Evolutionary conservation across 2,329 filamentous ascomycete genomes (phyloP), one percentile per base, ranked within the genome.

Genomic region (Cercospora sesami): DNA sequence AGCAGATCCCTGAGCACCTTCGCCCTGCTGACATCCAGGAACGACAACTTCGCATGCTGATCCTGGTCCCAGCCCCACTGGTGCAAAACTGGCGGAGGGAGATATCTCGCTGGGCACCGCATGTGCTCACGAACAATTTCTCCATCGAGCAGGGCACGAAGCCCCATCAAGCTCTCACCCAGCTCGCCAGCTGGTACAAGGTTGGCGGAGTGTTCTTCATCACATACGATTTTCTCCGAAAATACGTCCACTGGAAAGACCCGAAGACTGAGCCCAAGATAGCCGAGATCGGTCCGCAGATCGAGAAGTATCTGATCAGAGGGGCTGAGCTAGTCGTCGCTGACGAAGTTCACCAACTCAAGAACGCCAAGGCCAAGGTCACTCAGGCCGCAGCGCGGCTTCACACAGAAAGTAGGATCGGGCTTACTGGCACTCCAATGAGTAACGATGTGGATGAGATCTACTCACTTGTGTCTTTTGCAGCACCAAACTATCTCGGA

Each of bases 11-110:
- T 0, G 69, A 83, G 12, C 81, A 86, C 42, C 81, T 97, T 59
- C 74, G 73, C 77, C 79, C 63, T 72, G 60, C 61, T 21, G 65
- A 71, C 14, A 68, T 68, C 12, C 53, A 60, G 12, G 39, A 69
- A 39, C 86, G 85, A 59, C 75, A 82, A 21, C 87, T 88, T 10
- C 88, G 86, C 72, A 89, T 89, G 1, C 80, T 97, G 2, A 82
- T 97, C 23, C 79, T 97, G 1, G 94, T 91, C 69, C 94, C 94
- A 4, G 81, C 93, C 1, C 83, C 86, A 0, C 80, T 97, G 12
- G 84, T 95, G 8, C 85, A 91, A 26, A 97, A 97, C 73, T 97
- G 94, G 94, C 79, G 84, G 66, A 90, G 94, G 59, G 94, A 97
- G 77, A 82, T 96, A 45, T 71, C 85, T 0, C 83, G 83, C 53